Conservation (phyloP, 106 monocot genomes). For the Ottelia alismoides region DNA sequence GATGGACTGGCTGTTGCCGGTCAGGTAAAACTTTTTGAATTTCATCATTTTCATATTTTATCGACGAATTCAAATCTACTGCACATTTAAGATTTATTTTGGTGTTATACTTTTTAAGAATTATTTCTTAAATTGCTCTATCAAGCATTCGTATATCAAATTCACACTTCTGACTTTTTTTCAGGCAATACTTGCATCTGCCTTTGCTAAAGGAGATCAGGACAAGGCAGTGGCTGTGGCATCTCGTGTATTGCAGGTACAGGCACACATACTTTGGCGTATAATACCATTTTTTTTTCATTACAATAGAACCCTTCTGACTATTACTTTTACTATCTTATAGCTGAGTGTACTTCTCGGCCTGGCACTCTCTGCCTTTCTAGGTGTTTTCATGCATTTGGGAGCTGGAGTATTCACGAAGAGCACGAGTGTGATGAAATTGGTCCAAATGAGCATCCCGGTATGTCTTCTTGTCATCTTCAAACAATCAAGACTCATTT, state of each 20-base stretch:
- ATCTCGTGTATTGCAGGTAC: conserved; percentile 75
- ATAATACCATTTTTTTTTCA: neutral
- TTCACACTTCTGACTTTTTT: too few relatives aligned
- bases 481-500: too few relatives aligned
- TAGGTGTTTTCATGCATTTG: conserved; percentile 51
- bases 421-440: conserved; percentile 33
- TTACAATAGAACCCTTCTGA: neutral
- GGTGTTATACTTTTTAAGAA: too few relatives aligned
- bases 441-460: conserved; percentile 58
- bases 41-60: too few relatives aligned
- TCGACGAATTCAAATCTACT: too few relatives aligned
- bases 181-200: conserved; percentile 73
- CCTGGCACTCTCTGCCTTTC: conserved; percentile 35
- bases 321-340: neutral
- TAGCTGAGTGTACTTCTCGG: conserved; percentile 77
- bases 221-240: conserved; percentile 34
- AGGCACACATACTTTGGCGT: neutral
- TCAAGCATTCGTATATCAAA: too few relatives aligned
- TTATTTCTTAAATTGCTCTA: too few relatives aligned
- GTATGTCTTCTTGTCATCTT: too few relatives aligned
- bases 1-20: conserved; percentile 96
- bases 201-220: conserved; percentile 65
- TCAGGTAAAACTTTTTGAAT: conserved; percentile 73
- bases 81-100: too few relatives aligned
- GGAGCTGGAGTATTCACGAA: conserved; percentile 66